Base-by-base conservation (phyloP, 2,329 filamentous ascomycete genomes). In the Purpureocillium lavendulum region DNA sequence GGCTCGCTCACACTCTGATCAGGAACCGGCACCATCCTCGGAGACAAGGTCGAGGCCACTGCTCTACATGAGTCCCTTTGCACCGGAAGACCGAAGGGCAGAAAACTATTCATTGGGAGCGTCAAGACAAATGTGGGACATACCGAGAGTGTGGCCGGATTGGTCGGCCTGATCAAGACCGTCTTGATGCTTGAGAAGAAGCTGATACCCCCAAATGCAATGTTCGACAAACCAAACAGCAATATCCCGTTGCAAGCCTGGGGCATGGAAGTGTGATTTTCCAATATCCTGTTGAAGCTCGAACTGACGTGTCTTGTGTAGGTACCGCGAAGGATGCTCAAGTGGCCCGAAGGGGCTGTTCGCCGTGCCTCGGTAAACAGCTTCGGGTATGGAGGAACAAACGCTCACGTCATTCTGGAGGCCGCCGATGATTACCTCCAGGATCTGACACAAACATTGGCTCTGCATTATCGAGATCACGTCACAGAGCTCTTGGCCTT, bases 21-120 rank as follows among this genome's bases (percentile, higher is more conserved):
- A 26, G 21, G 21, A 26, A 6, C 70, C 1, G 68, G 67, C 4
- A 73, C 69, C 2, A 50, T 56, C 24, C 62, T 63, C 4, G 70
- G 70, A 2, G 70, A 73, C 43, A 65, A 66, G 0, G 58, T 62
- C 14, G 70, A 73, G 45, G 64, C 64, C 0, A 26, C 21, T 10
- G 21, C 21, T 26, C 21, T 26, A 26, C 21, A 26, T 26, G 21
- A 26, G 21, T 26, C 21, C 10, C 21, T 26, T 26, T 26, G 21
- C 21, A 26, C 21, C 21, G 21, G 21, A 26, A 26, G 21, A 26
- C 21, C 5, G 21, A 26, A 26, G 21, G 21, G 10, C 5, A 26
- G 21, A 5, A 26, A 26, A 26, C 21, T 26, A 26, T 26, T 55
- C 36, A 60, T 69, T 3, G 67, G 67, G 5, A 67, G 66, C 0